Conservation (phyloP, 257 asterid species). For the Penstemon barbatus region DNA sequence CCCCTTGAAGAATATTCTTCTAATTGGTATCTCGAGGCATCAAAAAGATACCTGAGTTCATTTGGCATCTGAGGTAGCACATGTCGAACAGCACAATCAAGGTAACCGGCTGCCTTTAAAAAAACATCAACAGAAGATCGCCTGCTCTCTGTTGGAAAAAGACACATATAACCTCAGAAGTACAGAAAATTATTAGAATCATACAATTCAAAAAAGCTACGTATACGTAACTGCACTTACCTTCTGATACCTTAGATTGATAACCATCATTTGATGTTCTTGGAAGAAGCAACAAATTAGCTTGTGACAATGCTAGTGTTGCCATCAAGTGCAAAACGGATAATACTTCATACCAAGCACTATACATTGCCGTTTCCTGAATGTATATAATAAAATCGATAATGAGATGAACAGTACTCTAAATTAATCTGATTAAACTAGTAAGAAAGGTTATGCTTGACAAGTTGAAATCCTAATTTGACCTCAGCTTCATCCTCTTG, state of each 20-base stretch:
- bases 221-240: conserved; percentile 41
- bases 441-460: conserved; percentile 19
- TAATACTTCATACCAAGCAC: conserved; percentile 92
- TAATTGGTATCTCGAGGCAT: conserved; percentile 14
- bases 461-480: conserved; percentile 29
- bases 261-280: conserved; percentile 81
- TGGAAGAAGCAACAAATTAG: conserved; percentile 87
- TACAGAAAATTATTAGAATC: conserved; percentile 20
- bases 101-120: conserved; percentile 95
- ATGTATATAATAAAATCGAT: conserved; percentile 17
- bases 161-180: conserved; percentile 17
- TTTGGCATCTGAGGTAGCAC: conserved; percentile 83
- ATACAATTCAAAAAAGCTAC: not conserved
- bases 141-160: conserved; percentile 63
- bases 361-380: conserved; percentile 86
- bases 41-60: conserved; percentile 68
- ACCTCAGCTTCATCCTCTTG: conserved; percentile 99
- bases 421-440: conserved; percentile 21
- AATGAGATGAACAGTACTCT: conserved; percentile 23
- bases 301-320: conserved; percentile 79
- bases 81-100: conserved; percentile 90
- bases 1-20: conserved; percentile 5
- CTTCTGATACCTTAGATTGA: conserved; percentile 94
- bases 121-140: conserved; percentile 85
- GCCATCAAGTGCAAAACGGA: conserved; percentile 99